These are phyloP conservation scores for Azolla pinnata DNA, from an alignment of 75 land plant genomes.

Conservation along the genomic window DNA sequence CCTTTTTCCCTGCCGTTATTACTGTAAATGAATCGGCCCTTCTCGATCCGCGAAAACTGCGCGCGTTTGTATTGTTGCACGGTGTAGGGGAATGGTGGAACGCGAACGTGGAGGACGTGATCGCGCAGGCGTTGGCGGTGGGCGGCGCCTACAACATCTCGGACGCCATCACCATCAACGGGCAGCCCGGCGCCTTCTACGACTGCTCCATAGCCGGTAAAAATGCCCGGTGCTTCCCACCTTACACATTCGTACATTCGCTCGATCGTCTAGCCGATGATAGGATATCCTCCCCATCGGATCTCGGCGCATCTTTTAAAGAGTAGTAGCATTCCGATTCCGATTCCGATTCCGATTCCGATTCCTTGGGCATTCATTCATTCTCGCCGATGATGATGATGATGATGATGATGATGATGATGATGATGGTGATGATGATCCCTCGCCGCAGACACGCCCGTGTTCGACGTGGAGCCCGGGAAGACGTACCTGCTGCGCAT, in stretches of 20 bases:
- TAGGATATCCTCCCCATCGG: no score
- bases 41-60: no score
- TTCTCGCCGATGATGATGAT: not conserved
- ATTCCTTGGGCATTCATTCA: no score
- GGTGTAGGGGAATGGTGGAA: slow-evolving; percentile 47
- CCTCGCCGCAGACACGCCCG: slow-evolving; percentile 5
- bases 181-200: slow-evolving; percentile 28
- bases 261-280: no score
- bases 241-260: no score
- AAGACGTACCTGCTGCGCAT: slow-evolving; percentile 17
- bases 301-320: no score
- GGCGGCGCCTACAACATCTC: slow-evolving; percentile 23
- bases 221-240: no score
- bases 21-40: no score
- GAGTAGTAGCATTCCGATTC: no score
- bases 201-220: slow-evolving; percentile 12
- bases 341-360: no score
- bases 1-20: no score
- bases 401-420: slow-evolving; percentile 13
- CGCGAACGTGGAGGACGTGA: slow-evolving; percentile 21
- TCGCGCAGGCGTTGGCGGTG: slow-evolving; percentile 10
- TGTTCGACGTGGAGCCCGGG: slow-evolving; percentile 16
- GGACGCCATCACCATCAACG: slow-evolving; percentile 36
- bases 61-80: no score
- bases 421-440: slow-evolving; percentile 11